A percentile compares a stretch with the other conserved stretches of the same genome.
Evolutionary conservation across 2,329 filamentous ascomycete species (phyloP).

Genomic region (Pseudocercospora fuligena): DNA sequence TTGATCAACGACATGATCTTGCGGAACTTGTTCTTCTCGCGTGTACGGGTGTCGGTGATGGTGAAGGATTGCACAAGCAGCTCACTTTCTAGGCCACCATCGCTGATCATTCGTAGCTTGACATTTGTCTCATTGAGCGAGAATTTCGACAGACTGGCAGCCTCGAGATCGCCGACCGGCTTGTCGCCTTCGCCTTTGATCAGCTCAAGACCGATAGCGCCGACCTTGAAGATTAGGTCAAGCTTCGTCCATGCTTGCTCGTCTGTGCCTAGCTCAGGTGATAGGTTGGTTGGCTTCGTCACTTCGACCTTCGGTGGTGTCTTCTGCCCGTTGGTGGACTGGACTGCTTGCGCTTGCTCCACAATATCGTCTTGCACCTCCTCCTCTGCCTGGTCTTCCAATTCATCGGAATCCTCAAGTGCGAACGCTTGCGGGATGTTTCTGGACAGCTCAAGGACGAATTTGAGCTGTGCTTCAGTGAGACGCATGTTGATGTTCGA

Average conservation of each 20-base stretch:
- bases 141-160: conserved; percentile 88
- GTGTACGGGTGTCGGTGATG: conserved; percentile 86
- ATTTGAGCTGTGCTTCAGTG: conserved; percentile 89
- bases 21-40: conserved; percentile 91
- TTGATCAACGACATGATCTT: conserved; percentile 98
- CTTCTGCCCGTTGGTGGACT: conserved; percentile 52
- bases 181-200: conserved; percentile 75
- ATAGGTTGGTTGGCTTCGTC: conserved; percentile 39
- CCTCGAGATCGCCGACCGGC: conserved; percentile 77
- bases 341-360: conserved; percentile 54
- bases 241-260: conserved; percentile 86
- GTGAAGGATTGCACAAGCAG: conserved; percentile 93
- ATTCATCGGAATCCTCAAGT: conserved; percentile 69
- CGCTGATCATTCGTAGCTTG: conserved; percentile 90
- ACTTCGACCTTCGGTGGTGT: conserved; percentile 23
- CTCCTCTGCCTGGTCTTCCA: conserved; percentile 73
- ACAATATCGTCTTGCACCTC: conserved; percentile 67
- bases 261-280: conserved; percentile 71
- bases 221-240: conserved; percentile 87
- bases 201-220: conserved; percentile 85
- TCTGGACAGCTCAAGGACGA: conserved; percentile 82
- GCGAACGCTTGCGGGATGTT: conserved; percentile 88
- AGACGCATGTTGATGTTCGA: conserved; percentile 89
- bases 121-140: conserved; percentile 90
- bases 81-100: conserved; percentile 89